phyloP scores from a whole-genome alignment of 768 basidiomycete species.

The Suillus hirtellus region DNA sequence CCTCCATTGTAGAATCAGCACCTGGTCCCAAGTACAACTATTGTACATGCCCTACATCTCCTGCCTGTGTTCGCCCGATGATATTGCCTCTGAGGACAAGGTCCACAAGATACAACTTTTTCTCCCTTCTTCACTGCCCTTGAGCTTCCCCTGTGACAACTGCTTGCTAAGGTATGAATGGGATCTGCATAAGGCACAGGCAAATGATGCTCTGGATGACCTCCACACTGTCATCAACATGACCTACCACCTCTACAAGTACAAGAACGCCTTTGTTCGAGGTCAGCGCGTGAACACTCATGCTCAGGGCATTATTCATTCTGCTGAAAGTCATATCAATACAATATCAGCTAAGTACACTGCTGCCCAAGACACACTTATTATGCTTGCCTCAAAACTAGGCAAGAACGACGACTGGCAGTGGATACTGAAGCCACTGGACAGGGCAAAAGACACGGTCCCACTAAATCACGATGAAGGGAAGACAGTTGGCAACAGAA shows the following conservation, averaged over 20 bases:
- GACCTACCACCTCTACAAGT: slow-evolving; percentile 5
- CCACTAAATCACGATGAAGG: background rate
- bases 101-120: background rate
- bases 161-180: no score
- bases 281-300: background rate
- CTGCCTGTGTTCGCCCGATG: background rate
- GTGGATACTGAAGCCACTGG: background rate
- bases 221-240: background rate
- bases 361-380: background rate
- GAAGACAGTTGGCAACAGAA: background rate
- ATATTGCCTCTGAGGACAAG: background rate
- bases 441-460: background rate
- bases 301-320: background rate
- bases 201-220: background rate
- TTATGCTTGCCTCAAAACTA: background rate
- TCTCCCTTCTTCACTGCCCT: background rate
- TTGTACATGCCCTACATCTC: background rate
- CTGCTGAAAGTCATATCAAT: background rate
- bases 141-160: background rate
- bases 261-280: background rate
- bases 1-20: background rate
- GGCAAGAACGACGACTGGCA: background rate
- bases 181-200: no score
- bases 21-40: background rate
- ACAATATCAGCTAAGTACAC: background rate